A percentile compares a stretch with the other conserved stretches of the same genome.
Conservation (phyloP, 2,329 filamentous ascomycete species). For the Paracamarosporium sp. region DNA sequence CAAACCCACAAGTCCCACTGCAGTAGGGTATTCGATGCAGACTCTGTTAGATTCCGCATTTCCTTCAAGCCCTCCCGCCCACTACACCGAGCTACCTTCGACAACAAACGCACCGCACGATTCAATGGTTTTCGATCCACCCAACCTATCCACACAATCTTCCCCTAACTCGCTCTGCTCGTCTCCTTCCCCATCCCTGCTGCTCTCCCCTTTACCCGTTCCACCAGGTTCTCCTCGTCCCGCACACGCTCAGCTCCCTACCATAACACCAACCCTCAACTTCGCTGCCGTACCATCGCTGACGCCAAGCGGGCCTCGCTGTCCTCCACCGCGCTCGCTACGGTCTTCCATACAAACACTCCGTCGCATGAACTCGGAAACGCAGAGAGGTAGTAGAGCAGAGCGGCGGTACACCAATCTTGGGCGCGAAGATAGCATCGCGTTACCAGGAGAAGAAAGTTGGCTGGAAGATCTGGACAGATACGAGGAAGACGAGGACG, state of each 20-base stretch:
- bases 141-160: slow-evolving; percentile 10
- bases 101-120: slow-evolving; percentile 7
- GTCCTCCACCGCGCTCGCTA: slow-evolving; percentile 44
- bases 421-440: slow-evolving; percentile 45
- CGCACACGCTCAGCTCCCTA: slow-evolving; percentile 24
- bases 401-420: slow-evolving; percentile 49
- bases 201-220: slow-evolving; percentile 20
- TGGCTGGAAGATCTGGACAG: slow-evolving; percentile 34
- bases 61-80: slow-evolving; percentile 18
- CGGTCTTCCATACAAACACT: slow-evolving; percentile 49
- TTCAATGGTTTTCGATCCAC: slow-evolving; percentile 19
- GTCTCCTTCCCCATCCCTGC: slow-evolving; percentile 18
- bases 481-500: slow-evolving; percentile 14
- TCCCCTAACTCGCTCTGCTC: slow-evolving; percentile 27
- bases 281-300: slow-evolving; percentile 32
- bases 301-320: slow-evolving; percentile 35
- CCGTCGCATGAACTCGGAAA: slow-evolving; percentile 53
- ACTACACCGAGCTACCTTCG: slow-evolving; percentile 6
- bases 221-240: slow-evolving; percentile 33
- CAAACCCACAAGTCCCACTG: slow-evolving; percentile 18
- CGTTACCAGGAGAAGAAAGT: slow-evolving; percentile 36
- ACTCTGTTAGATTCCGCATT: slow-evolving; percentile 32
- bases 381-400: slow-evolving; percentile 31
- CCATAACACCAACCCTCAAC: slow-evolving; percentile 21
- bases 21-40: slow-evolving; percentile 21